A percentile compares a stretch with the other conserved stretches of the same genome.
Evolutionary conservation across 345 rosid genomes (phyloP).

Genomic region (Populus nigra): DNA sequence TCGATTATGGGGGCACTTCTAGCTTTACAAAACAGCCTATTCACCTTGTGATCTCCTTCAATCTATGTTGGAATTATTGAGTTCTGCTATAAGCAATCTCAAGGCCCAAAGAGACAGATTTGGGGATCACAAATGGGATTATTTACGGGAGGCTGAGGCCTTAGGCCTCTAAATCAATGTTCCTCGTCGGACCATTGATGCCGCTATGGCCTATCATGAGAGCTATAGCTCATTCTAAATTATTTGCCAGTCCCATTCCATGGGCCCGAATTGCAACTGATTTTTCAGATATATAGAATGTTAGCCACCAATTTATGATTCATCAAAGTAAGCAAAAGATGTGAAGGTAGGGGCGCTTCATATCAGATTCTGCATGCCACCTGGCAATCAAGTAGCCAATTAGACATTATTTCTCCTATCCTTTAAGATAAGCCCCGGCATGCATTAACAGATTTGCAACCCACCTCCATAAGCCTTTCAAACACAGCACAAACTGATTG

Average conservation of each 20-base stretch:
- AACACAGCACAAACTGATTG: not conserved
- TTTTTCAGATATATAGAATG: slow-evolving; percentile 1
- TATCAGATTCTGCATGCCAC: slow-evolving; percentile 50
- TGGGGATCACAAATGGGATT: too few relatives aligned
- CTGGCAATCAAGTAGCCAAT: slow-evolving; percentile 40
- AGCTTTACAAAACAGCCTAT: too few relatives aligned
- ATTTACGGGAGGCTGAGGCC: not conserved
- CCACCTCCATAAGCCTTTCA: slow-evolving; percentile 3
- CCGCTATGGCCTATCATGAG: not conserved
- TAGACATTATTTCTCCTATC: slow-evolving; percentile 36
- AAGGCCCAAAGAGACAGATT: too few relatives aligned
- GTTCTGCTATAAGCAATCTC: too few relatives aligned
- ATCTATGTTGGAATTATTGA: too few relatives aligned
- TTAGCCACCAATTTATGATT: slow-evolving; percentile 37
- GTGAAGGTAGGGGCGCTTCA: slow-evolving; percentile 11
- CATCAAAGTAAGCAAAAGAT: slow-evolving; percentile 23
- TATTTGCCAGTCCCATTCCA: not conserved
- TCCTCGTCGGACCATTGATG: not conserved
- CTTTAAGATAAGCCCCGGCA: slow-evolving; percentile 53
- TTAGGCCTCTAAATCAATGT: not conserved
- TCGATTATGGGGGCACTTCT: too few relatives aligned
- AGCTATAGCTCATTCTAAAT: too few relatives aligned
- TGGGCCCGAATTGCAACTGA: not conserved
- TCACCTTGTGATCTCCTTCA: too few relatives aligned
- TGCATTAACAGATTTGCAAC: slow-evolving; percentile 31